Evolutionary conservation across 2,329 filamentous ascomycete genomes (phyloP).

Genomic region (Cytospora chrysosperma): DNA sequence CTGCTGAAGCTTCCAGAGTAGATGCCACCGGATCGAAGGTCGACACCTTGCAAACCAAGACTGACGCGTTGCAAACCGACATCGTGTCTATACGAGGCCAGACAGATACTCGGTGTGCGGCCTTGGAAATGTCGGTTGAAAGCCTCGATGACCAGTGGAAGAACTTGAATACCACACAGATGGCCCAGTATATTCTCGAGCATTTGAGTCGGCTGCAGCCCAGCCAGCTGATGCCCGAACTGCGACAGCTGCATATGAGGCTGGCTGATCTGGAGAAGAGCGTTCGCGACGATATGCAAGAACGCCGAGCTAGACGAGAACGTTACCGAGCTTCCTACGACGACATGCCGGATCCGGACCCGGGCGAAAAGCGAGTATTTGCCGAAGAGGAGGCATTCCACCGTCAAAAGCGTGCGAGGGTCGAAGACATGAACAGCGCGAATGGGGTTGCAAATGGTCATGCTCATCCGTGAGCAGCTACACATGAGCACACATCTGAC

Average conservation of each 20-base stretch:
- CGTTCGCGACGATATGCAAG: neutral
- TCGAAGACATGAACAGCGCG: constrained; percentile 8
- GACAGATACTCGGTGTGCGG: neutral
- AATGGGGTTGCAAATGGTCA: constrained; percentile 11
- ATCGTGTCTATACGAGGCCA: neutral
- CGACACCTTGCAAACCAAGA: neutral
- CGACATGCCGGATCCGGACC: neutral
- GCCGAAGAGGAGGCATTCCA: neutral
- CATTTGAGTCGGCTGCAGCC: constrained; percentile 16
- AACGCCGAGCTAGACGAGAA: neutral
- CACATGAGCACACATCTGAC: neutral
- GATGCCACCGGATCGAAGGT: neutral
- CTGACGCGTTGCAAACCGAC: neutral
- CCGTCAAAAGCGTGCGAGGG: constrained; percentile 10
- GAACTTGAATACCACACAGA: constrained; percentile 14
- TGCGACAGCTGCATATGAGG: constrained; percentile 17
- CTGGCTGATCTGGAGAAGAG: constrained; percentile 9
- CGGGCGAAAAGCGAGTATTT: neutral
- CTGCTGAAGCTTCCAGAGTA: neutral
- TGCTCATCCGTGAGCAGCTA: neutral
- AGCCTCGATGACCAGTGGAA: constrained; percentile 19
- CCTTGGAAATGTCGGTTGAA: constrained; percentile 16
- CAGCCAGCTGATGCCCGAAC: neutral
- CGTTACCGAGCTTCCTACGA: neutral
- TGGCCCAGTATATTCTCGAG: constrained; percentile 18